Base-by-base conservation (phyloP, 306 rosid genomes). In the Alnus glutinosa region DNA sequence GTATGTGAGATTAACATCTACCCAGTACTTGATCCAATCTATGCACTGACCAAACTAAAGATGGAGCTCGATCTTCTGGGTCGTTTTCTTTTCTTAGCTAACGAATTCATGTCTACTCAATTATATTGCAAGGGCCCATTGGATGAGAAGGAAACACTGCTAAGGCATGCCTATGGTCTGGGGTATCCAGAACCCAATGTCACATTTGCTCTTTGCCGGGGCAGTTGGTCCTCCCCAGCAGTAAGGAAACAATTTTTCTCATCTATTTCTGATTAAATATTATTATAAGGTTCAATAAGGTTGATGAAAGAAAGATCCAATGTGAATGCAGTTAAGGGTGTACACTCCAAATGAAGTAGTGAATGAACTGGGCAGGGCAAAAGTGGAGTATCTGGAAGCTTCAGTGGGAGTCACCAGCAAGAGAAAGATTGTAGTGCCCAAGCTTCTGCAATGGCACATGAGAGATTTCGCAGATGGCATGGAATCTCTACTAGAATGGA, bases 141-240 rank as follows among this genome's bases (percentile, higher is more conserved):
- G 74, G 88, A 89, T 23, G 95, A 89, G 90, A 92, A 94, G 83
- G 97, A 92, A 78, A 83, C 83, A 88, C 76, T 88, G 49, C 74
- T 91, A 44, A 75, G 95, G 23, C 88, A 86, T 79, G 93, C 89
- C 47, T 89, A 94, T 61, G 97, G 98, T 61, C 72, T 91, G 78
- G 98, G 95, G 8, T 94, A 92, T 81, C 97, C 98, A 23, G 97
- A 94, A 79, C 95, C 97, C 28, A 92, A 92, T 52, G 94, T 92
- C 44, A 87, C 97, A 2, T 95, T 92, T 78, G 98, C 92, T 47
- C 92, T 95, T 4, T 91, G 98, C 75, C 72, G 98, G 59, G 98
- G 98, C 80, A 91, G 91, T 59, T 86, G 98, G 98, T 91, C 97
- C 54, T 91, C 97, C 28, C 98, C 98, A 23, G 98, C 98, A 9